Evolutionary conservation across 1,139 yeast genomes (phyloP), one percentile per base, ranked within the genome.

Genomic region (Waltiozyma sp.): DNA sequence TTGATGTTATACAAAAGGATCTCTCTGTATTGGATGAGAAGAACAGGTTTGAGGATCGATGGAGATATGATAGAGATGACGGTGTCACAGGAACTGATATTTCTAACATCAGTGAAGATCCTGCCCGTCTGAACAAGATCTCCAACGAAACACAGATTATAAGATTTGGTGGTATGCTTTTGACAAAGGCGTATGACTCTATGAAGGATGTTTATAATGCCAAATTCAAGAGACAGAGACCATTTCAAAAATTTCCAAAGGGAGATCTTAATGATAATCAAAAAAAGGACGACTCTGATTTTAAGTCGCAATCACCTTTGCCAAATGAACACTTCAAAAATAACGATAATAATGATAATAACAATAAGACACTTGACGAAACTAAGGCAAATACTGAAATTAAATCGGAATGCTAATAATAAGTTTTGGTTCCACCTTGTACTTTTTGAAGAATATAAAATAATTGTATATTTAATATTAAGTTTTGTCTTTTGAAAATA

Each of bases 131-230:
- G 54, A 89, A 88, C 56, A 83, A 85, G 49, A 86, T 88, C 41
- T 77, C 89, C 19, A 84, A 82, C 45, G 93, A 81, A 44, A 88
- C 96, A 0, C 96, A 88, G 62, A 80, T 85, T 0, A 85, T 89
- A 34, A 70, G 96, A 48, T 88, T 89, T 62, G 96, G 96, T 7
- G 79, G 95, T 4, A 87, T 88, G 96, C 64, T 89, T 38, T 69
- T 88, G 40, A 79, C 93, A 5, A 89, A 89, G 61, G 81, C 96
- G 0, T 85, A 84, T 57, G 96, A 83, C 63, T 80, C 62, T 61
- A 73, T 65, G 58, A 68, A 63, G 59, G 74, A 64, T 50, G 69
- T 61, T 21, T 70, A 62, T 53, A 56, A 59, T 58, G 28, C 28
- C 13, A 26, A 13, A 26, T 13, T 26, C 28, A 26, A 26, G 10